Conservation (phyloP, 352 stramenopile species). For the Thraustotheca clavata region DNA sequence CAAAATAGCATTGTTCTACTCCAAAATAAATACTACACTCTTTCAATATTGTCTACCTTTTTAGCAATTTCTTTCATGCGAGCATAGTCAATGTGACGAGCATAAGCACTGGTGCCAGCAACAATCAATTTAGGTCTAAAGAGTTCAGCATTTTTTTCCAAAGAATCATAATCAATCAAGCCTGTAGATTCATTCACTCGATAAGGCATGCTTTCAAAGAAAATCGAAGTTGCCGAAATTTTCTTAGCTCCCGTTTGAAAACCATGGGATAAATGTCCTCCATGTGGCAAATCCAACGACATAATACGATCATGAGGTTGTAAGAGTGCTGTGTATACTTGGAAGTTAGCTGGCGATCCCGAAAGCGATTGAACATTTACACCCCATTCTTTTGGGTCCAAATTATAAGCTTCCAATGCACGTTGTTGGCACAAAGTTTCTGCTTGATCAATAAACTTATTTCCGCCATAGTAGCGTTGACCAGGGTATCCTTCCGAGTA, state of each 20-base stretch:
- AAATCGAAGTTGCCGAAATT: conserved; percentile 98
- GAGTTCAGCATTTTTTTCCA: conserved; percentile 90
- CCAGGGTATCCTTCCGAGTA: conserved; percentile 97
- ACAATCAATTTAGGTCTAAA: conserved; percentile 98
- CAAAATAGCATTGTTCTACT: conserved; percentile 89
- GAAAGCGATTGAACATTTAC: conserved; percentile 97
- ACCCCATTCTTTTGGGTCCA: conserved; percentile 94
- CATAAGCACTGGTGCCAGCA: conserved; percentile 97
- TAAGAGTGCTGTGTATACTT: conserved; percentile 97
- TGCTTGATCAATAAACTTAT: conserved; percentile 99
- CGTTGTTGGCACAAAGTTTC: conserved; percentile 96
- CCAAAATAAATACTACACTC: background rate
- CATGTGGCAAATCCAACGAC: conserved; percentile 96
- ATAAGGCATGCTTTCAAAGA: conserved; percentile 99
- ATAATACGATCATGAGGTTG: conserved; percentile 98
- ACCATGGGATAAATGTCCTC: conserved; percentile 97
- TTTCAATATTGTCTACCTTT: conserved; percentile 23
- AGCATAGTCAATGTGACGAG: conserved; percentile 98
- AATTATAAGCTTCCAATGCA: conserved; percentile 95
- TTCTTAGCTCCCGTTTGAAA: conserved; percentile 99
- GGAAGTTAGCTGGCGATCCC: conserved; percentile 98
- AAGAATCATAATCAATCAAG: conserved; percentile 98
- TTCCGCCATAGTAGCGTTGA: conserved; percentile 97
- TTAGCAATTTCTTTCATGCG: conserved; percentile 95
- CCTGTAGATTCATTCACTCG: conserved; percentile 94